These are phyloP conservation scores for Adansonia grandidieri DNA, from an alignment of 441 rosid species.

Conservation along the genomic window DNA sequence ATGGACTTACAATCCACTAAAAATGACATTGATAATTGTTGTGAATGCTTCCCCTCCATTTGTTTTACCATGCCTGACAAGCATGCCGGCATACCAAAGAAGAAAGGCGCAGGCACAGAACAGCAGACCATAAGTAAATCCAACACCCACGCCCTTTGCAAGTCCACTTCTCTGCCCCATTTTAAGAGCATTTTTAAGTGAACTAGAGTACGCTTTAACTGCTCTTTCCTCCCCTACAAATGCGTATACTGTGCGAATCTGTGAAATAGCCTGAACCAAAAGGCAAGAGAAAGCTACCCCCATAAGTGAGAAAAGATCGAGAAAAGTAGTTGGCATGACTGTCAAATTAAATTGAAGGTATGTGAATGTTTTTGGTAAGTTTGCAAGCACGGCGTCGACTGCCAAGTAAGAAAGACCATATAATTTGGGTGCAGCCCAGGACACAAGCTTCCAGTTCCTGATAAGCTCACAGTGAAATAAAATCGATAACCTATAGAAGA, in stretches of 20 bases:
- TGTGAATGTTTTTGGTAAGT: neutral
- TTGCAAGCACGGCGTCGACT: neutral
- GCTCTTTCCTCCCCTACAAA: slow-evolving; percentile 79
- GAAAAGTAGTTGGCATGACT: neutral
- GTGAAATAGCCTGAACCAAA: slow-evolving; percentile 60
- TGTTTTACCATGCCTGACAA: slow-evolving; percentile 66
- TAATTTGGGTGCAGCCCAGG: neutral
- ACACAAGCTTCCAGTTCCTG: neutral
- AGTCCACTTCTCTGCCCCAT: slow-evolving; percentile 67
- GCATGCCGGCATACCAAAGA: slow-evolving; percentile 80
- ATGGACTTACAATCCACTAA: slow-evolving; percentile 78
- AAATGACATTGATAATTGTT: slow-evolving; percentile 75
- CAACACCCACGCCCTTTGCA: slow-evolving; percentile 82
- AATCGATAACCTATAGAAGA: neutral
- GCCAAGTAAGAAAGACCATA: neutral
- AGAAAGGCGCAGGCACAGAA: slow-evolving; percentile 80
- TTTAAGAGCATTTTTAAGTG: slow-evolving; percentile 60
- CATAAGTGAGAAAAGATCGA: neutral
- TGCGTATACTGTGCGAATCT: slow-evolving; percentile 75
- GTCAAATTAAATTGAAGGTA: neutral
- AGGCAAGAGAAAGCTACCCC: neutral
- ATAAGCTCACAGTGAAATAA: neutral
- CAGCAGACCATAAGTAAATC: slow-evolving; percentile 65
- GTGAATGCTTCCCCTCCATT: slow-evolving; percentile 86
- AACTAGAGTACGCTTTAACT: slow-evolving; percentile 53